phyloP scores from a whole-genome alignment of 2,329 filamentous ascomycete genomes.

The Pleoardoris graminearum region DNA sequence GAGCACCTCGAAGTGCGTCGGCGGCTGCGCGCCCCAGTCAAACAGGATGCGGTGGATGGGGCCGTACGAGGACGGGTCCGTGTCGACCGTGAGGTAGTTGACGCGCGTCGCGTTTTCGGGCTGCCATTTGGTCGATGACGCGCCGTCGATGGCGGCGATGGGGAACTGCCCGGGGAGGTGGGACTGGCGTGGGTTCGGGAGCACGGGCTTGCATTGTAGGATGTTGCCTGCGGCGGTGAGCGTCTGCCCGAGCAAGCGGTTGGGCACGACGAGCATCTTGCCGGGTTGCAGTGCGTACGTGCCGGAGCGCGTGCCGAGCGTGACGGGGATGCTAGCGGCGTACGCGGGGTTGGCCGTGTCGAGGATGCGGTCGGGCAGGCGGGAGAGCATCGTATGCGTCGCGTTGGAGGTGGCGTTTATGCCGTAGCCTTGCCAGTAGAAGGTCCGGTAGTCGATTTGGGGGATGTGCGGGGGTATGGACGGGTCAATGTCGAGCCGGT shows the following conservation, averaged over 20 bases:
- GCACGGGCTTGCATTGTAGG: conserved; percentile 63
- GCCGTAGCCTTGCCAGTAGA: conserved; percentile 69
- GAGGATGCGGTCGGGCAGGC: conserved; percentile 53
- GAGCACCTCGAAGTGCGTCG: conserved; percentile 56
- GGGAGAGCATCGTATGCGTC: conserved; percentile 66
- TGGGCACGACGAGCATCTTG: conserved; percentile 59
- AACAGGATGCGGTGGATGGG: conserved; percentile 58
- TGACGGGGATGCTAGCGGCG: conserved; percentile 61
- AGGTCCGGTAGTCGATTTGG: conserved; percentile 62
- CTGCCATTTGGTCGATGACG: conserved; percentile 69
- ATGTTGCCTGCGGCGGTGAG: conserved; percentile 63
- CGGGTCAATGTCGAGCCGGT: conserved; percentile 65
- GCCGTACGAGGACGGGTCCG: conserved; percentile 35
- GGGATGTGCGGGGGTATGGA: conserved; percentile 68
- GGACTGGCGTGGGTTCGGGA: conserved; percentile 48
- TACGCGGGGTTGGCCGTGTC: conserved; percentile 60
- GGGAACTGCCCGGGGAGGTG: conserved; percentile 70
- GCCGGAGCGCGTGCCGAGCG: conserved; percentile 52
- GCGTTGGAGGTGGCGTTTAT: conserved; percentile 64
- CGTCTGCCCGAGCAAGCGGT: conserved; percentile 60
- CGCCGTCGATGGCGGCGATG: conserved; percentile 67
- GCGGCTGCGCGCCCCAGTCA: conserved; percentile 63
- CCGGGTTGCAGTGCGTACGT: conserved; percentile 52
- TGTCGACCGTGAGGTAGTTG: conserved; percentile 60
- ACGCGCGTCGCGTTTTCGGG: conserved; percentile 56